Percentiles rank a stretch among this genome's conserved stretches.
Evolutionary conservation across 805 yeast species (phyloP).

Genomic region (Sungouiella thailandica): DNA sequence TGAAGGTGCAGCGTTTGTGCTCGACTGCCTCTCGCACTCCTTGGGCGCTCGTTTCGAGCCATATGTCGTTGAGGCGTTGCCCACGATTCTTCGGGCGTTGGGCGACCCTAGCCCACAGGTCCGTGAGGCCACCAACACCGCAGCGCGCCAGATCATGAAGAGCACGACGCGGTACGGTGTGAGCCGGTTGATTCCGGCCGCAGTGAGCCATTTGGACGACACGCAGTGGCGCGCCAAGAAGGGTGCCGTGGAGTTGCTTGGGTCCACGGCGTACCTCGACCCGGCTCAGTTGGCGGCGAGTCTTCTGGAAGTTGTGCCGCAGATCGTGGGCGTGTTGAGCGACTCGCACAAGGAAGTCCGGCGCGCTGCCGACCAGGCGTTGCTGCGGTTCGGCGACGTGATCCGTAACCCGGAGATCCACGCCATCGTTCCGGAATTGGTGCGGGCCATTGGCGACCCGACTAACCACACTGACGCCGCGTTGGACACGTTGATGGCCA

Average conservation of each 20-base stretch:
- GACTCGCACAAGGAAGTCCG: constrained; percentile 97
- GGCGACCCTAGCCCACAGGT: constrained; percentile 88
- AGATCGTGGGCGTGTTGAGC: constrained; percentile 88
- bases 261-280: constrained; percentile 96
- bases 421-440: constrained; percentile 76
- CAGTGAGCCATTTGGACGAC: constrained; percentile 79
- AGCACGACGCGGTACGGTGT: constrained; percentile 91
- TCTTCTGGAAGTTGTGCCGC: constrained; percentile 87
- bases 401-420: constrained; percentile 97
- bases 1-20: constrained; percentile 83
- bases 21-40: constrained; percentile 76
- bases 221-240: constrained; percentile 94
- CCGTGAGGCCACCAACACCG: constrained; percentile 80
- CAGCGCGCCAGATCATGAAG: constrained; percentile 85
- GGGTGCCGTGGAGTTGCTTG: constrained; percentile 93
- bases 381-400: constrained; percentile 93
- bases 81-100: constrained; percentile 69
- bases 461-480: constrained; percentile 86
- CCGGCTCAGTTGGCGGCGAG: constrained; percentile 91
- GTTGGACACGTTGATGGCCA: constrained; percentile 74
- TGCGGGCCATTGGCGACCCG: constrained; percentile 95
- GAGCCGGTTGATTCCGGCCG: constrained; percentile 84
- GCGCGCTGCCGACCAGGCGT: constrained; percentile 85
- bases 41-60: constrained; percentile 86
- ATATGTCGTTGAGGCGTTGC: constrained; percentile 83